Evolutionary conservation across 345 rosid species (phyloP).

Genomic region (Barbarea vulgaris): DNA sequence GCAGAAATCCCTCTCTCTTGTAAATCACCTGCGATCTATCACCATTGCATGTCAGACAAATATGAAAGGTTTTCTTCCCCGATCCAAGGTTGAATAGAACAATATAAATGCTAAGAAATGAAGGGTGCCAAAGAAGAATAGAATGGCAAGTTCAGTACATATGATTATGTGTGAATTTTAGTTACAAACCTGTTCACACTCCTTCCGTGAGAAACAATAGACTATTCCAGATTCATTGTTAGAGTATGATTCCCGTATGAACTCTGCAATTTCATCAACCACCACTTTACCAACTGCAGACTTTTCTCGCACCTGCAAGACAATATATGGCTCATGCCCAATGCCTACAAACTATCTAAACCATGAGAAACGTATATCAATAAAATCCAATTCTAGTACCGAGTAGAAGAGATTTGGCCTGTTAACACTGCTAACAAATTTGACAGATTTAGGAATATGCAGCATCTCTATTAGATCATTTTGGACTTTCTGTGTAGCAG

Average conservation of each 20-base stretch:
- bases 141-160: background rate
- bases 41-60: conserved; percentile 33
- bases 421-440: conserved; percentile 94
- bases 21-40: conserved; percentile 83
- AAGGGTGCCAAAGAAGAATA: background rate
- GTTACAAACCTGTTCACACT: conserved; percentile 86
- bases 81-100: background rate
- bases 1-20: conserved; percentile 77
- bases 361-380: background rate
- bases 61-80: conserved; percentile 17
- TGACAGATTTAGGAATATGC: conserved; percentile 71
- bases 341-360: conserved; percentile 17
- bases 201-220: conserved; percentile 94
- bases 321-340: conserved; percentile 17
- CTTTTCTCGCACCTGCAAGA: conserved; percentile 77
- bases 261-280: conserved; percentile 85
- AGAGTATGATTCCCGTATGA: conserved; percentile 74
- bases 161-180: background rate
- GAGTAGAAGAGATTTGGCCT: conserved; percentile 92
- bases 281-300: conserved; percentile 77
- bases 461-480: conserved; percentile 88
- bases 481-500: conserved; percentile 94
- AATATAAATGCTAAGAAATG: background rate
- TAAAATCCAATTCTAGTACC: conserved; percentile 47
- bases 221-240: conserved; percentile 93